Evolutionary conservation across 2,329 filamentous ascomycete species (phyloP).

Genomic region (Fusarium equiseti): DNA sequence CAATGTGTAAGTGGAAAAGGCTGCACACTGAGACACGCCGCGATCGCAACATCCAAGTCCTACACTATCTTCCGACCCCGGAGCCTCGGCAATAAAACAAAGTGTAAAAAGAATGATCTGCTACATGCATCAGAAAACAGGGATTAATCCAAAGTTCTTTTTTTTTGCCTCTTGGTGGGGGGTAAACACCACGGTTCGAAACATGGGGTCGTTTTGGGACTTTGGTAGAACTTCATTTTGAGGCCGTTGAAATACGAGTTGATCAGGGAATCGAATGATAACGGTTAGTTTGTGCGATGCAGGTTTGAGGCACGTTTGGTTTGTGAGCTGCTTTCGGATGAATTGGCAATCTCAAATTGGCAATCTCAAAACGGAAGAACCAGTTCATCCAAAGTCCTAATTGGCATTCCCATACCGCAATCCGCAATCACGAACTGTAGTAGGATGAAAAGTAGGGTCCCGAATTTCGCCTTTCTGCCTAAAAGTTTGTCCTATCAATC

Average conservation of each 20-base stretch:
- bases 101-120: constrained; percentile 34
- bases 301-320: background rate
- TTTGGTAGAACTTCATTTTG: constrained; percentile 36
- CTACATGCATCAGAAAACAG: constrained; percentile 18
- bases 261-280: too few relatives aligned
- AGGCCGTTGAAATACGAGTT: background rate
- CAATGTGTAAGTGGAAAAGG: background rate
- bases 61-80: background rate
- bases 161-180: constrained; percentile 3
- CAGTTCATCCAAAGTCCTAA: background rate
- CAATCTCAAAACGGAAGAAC: background rate
- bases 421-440: background rate
- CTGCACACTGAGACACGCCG: constrained; percentile 7
- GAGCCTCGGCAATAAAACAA: constrained; percentile 7
- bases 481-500: constrained; percentile 1
- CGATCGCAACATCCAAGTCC: background rate
- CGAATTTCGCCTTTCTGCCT: constrained; percentile 21
- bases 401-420: background rate
- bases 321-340: background rate
- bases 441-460: background rate
- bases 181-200: constrained; percentile 31
- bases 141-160: constrained; percentile 31
- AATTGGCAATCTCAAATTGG: too few relatives aligned
- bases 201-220: constrained; percentile 32
- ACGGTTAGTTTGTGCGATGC: background rate